These are phyloP conservation scores for Helotiales sp. DNA, from an alignment of 2,329 filamentous ascomycete species.

Conservation along the genomic window DNA sequence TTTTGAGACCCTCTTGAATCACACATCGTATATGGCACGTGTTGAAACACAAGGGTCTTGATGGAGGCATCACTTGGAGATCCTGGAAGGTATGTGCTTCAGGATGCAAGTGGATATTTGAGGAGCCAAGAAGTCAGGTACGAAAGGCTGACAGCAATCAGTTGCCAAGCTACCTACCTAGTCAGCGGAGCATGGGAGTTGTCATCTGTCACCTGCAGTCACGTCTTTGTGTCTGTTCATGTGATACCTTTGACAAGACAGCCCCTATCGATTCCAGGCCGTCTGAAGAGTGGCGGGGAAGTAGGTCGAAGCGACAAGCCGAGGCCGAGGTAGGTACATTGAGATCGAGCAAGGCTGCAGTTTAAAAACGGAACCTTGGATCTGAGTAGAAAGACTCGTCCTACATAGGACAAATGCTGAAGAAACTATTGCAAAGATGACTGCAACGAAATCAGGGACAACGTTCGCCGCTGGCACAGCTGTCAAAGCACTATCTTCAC, in stretches of 20 bases:
- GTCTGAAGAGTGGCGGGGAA: too few relatives aligned
- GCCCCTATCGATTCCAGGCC: too few relatives aligned
- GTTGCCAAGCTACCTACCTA: neutral
- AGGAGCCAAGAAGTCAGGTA: neutral
- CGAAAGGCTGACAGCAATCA: neutral
- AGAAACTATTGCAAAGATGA: neutral
- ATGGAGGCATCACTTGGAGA: neutral
- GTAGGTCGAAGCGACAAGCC: too few relatives aligned
- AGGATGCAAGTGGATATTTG: neutral
- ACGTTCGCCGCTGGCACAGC: conserved; percentile 49
- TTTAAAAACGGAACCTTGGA: too few relatives aligned
- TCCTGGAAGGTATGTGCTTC: neutral
- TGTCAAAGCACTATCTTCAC: conserved; percentile 48
- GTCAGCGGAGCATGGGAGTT: neutral
- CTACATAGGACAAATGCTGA: neutral
- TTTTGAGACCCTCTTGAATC: too few relatives aligned
- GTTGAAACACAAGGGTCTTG: neutral
- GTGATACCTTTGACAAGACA: neutral
- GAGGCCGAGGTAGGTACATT: too few relatives aligned
- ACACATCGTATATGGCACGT: too few relatives aligned
- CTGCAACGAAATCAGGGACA: conserved; percentile 5
- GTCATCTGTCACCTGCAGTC: too few relatives aligned
- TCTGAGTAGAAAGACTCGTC: neutral
- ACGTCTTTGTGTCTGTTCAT: neutral
- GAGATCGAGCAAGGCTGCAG: too few relatives aligned